Conservation (phyloP, 2,329 filamentous ascomycete species). For the Ambrosiella beaveri region DNA sequence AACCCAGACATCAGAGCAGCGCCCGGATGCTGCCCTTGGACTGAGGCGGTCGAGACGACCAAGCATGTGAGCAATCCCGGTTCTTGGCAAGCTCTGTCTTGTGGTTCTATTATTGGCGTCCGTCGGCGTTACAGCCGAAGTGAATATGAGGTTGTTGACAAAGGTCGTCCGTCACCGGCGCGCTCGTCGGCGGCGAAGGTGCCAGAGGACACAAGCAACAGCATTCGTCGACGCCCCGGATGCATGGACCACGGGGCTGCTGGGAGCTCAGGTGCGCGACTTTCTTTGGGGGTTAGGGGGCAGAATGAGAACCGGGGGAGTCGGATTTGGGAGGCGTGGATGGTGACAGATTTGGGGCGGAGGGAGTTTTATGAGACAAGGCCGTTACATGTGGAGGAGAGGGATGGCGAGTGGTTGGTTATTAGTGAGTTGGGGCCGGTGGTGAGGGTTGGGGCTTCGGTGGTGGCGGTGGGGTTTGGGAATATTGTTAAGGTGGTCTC, state of each 20-base stretch:
- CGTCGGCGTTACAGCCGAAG: conserved; percentile 25
- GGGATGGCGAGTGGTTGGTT: conserved; percentile 37
- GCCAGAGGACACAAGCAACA: not conserved
- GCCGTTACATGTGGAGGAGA: conserved; percentile 26
- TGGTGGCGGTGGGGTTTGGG: conserved; percentile 53
- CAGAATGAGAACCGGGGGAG: not conserved
- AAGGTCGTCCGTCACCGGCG: not conserved
- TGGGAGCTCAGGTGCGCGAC: not conserved
- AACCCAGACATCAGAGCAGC: conserved; percentile 24
- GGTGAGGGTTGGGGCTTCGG: conserved; percentile 41
- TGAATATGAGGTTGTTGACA: conserved; percentile 10
- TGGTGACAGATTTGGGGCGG: conserved; percentile 29
- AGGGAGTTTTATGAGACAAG: conserved; percentile 28
- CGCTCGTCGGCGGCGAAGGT: not conserved
- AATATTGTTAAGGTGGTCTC: conserved; percentile 56
- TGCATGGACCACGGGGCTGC: conserved; percentile 13
- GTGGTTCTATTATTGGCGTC: conserved; percentile 46
- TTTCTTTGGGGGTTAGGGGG: not conserved
- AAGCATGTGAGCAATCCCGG: conserved; percentile 45
- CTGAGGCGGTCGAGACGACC: conserved; percentile 31
- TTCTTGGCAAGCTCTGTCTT: conserved; percentile 43
- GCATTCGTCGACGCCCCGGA: conserved; percentile 11
- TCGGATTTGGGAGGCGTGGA: conserved; percentile 36
- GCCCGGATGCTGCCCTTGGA: conserved; percentile 33
- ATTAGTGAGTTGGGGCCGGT: conserved; percentile 51